Percentiles rank a stretch among this genome's conserved stretches.
Evolutionary conservation across 163 green algal species (phyloP).

Genomic region (Scenedesmus sp.): DNA sequence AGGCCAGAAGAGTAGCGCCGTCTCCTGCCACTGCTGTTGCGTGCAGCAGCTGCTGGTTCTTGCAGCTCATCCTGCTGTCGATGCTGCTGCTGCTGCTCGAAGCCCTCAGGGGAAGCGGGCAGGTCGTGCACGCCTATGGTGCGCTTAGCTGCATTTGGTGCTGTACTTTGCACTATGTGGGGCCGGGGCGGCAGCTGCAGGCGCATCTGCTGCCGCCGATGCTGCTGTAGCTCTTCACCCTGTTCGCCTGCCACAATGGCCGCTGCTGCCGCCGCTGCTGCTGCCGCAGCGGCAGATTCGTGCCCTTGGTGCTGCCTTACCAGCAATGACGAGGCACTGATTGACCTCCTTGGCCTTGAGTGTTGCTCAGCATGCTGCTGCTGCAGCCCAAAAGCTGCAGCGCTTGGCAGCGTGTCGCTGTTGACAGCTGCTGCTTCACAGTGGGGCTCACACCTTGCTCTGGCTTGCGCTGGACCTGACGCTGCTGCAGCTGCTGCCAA

Average conservation of each 20-base stretch:
- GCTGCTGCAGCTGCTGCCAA: not conserved
- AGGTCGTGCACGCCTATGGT: not conserved
- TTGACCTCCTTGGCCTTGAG: not conserved
- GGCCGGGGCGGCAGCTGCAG: not conserved
- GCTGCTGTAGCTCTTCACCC: not conserved
- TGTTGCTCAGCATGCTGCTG: not conserved
- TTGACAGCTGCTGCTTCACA: not conserved
- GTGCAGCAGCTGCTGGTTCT: not conserved
- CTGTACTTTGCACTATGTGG: not conserved
- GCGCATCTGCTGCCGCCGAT: not conserved
- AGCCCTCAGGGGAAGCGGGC: not conserved
- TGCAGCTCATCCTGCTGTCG: not conserved
- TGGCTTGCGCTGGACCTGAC: not conserved
- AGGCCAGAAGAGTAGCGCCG: conserved; percentile 38
- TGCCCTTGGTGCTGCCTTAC: not conserved
- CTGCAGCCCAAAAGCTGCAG: not conserved
- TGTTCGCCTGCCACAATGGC: not conserved
- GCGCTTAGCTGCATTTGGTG: not conserved
- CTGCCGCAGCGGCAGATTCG: not conserved
- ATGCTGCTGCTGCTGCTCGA: not conserved
- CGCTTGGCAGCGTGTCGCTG: not conserved
- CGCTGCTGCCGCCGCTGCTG: not conserved
- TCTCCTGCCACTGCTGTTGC: not conserved
- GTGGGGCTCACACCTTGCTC: not conserved
- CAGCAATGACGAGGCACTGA: conserved; percentile 8